phyloP scores from a whole-genome alignment of 1,139 yeast species.

The Entelexis paramagnoliae region DNA sequence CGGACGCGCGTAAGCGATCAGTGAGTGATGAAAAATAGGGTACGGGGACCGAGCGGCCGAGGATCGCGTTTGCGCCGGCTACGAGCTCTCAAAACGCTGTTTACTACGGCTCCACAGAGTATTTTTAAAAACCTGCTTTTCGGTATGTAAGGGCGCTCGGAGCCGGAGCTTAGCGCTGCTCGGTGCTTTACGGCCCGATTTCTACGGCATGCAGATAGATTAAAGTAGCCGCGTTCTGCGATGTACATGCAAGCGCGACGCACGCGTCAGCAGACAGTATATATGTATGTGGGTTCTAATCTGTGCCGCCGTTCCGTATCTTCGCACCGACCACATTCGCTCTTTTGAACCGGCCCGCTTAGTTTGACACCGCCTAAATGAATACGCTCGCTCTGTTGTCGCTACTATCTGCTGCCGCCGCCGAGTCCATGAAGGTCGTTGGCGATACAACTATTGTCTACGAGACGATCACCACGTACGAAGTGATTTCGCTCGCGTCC shows the following conservation, averaged over 20 bases:
- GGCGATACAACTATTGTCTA: background rate
- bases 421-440: background rate
- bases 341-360: background rate
- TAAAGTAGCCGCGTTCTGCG: background rate
- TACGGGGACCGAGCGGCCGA: background rate
- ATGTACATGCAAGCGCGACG: background rate
- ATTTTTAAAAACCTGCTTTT: too few species aligned
- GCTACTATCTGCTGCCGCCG: background rate
- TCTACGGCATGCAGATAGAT: background rate
- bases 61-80: too few species aligned
- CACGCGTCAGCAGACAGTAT: background rate
- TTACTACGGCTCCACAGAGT: too few species aligned
- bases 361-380: background rate
- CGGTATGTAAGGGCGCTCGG: too few species aligned
- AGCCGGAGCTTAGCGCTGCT: too few species aligned
- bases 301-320: too few species aligned
- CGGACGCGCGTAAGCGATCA: background rate
- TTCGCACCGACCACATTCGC: background rate
- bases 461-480: background rate
- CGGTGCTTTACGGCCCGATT: background rate
- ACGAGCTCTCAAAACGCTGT: too few species aligned
- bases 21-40: background rate
- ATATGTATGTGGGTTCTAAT: too few species aligned
- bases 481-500: background rate
- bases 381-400: background rate